Evolutionary conservation across 2,329 filamentous ascomycete genomes (phyloP).

Genomic region (Helicocarpus griseus): DNA sequence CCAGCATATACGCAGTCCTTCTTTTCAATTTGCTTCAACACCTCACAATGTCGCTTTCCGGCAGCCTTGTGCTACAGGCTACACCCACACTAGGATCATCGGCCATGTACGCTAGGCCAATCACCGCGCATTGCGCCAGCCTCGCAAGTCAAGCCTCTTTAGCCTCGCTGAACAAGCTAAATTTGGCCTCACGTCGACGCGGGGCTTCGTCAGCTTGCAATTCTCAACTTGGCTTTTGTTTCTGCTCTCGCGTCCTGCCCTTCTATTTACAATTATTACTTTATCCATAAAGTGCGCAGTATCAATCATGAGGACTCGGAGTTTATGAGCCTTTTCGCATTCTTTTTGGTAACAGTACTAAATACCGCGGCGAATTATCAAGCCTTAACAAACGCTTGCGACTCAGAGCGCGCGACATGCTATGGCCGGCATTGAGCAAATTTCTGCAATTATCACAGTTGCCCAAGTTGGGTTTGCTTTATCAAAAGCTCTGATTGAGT

Average conservation of each 20-base stretch:
- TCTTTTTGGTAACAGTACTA: not conserved
- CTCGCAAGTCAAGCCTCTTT: not conserved
- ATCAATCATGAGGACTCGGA: not conserved
- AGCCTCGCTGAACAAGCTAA: too few species aligned
- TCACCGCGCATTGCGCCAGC: not conserved
- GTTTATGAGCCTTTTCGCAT: not conserved
- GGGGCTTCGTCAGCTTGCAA: too few species aligned
- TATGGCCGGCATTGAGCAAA: constrained; percentile 11
- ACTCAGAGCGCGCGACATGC: not conserved
- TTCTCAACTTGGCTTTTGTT: not conserved
- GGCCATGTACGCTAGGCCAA: not conserved
- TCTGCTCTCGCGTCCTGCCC: not conserved
- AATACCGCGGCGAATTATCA: not conserved
- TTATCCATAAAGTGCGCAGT: too few species aligned
- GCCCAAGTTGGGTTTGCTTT: constrained; percentile 13
- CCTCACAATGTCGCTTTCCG: too few species aligned
- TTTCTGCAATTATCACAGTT: constrained; percentile 10
- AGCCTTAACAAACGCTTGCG: not conserved
- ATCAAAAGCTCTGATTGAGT: constrained; percentile 12
- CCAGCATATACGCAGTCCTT: too few species aligned
- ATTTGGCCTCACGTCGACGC: too few species aligned
- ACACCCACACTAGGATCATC: not conserved
- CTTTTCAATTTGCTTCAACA: too few species aligned
- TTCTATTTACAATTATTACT: too few species aligned
- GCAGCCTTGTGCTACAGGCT: not conserved